Evolutionary conservation across 2,329 filamentous ascomycete genomes (phyloP).

Genomic region (Fusarium tanahbumbuense): DNA sequence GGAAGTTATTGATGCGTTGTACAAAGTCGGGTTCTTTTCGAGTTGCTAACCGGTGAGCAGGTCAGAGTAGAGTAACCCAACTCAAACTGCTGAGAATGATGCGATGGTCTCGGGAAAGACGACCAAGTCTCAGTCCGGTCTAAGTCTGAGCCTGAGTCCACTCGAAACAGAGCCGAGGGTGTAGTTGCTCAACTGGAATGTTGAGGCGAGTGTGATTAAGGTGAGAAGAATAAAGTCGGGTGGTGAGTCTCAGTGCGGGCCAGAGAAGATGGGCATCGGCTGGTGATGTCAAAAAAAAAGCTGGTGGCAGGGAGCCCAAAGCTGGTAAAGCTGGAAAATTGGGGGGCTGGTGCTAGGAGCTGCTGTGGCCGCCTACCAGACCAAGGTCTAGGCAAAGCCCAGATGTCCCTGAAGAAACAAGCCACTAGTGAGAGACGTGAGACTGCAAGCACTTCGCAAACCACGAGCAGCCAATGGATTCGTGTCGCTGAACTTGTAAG

Average conservation of each 20-base stretch:
- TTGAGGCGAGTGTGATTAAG: conserved; percentile 21
- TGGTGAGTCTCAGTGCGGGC: conserved; percentile 28
- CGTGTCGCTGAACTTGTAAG: conserved; percentile 3
- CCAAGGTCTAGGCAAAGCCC: conserved; percentile 28
- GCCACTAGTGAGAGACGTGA: conserved; percentile 30
- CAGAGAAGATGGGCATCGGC: conserved; percentile 33
- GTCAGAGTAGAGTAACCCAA: conserved; percentile 1
- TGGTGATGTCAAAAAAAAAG: conserved; percentile 50
- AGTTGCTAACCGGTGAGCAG: conserved; percentile 12
- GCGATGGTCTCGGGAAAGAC: conserved; percentile 33
- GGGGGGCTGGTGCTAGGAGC: conserved; percentile 34
- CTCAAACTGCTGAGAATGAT: conserved; percentile 6
- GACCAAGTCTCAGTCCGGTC: conserved; percentile 31
- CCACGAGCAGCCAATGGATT: conserved; percentile 18
- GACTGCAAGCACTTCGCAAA: conserved; percentile 31
- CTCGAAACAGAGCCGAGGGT: conserved; percentile 31
- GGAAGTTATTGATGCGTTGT: conserved; percentile 37
- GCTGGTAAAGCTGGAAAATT: conserved; percentile 38
- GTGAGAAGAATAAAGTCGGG: conserved; percentile 18
- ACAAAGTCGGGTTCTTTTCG: conserved; percentile 31
- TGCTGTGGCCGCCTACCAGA: conserved; percentile 34
- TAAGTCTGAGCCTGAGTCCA: conserved; percentile 23
- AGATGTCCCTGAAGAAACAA: conserved; percentile 18
- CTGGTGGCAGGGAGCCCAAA: conserved; percentile 48
- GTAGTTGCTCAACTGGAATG: conserved; percentile 39